These are phyloP conservation scores for Lactarius psammicola DNA, from an alignment of 768 basidiomycete species.

Conservation along the genomic window DNA sequence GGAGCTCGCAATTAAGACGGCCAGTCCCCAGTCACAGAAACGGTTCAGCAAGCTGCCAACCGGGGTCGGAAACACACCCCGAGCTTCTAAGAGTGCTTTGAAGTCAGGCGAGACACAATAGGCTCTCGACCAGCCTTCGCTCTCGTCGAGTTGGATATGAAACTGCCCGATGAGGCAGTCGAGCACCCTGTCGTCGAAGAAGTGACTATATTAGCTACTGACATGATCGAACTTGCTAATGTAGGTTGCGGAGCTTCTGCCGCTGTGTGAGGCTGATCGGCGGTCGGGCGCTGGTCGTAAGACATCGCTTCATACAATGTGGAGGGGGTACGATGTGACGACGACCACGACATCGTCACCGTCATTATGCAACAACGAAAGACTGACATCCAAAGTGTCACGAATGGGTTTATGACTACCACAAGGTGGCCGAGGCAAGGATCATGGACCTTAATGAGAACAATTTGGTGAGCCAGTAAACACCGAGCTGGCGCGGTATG, in stretches of 20 bases:
- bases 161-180: constrained; percentile 3
- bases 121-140: neutral
- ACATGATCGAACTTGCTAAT: constrained; percentile 2
- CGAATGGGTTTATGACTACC: constrained; percentile 35
- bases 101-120: neutral
- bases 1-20: constrained; percentile 17
- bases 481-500: constrained; percentile 31
- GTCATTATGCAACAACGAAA: constrained; percentile 42
- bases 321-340: constrained; percentile 38
- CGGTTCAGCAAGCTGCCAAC: constrained; percentile 12
- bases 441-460: constrained; percentile 34
- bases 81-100: constrained; percentile 5
- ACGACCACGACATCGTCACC: constrained; percentile 41
- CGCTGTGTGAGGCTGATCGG: neutral
- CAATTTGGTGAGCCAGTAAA: constrained; percentile 33
- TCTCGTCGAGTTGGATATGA: no score
- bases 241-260: neutral
- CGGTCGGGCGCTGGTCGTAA: constrained; percentile 11
- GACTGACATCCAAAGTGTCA: constrained; percentile 35
- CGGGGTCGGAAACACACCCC: neutral
- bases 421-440: constrained; percentile 32
- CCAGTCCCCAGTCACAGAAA: constrained; percentile 11
- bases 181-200: constrained; percentile 1
- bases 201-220: neutral
- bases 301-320: constrained; percentile 34